Evolutionary conservation across 208 protist genomes (phyloP), one percentile per base, ranked within the genome.

Genomic region (Leishmania tropica): DNA sequence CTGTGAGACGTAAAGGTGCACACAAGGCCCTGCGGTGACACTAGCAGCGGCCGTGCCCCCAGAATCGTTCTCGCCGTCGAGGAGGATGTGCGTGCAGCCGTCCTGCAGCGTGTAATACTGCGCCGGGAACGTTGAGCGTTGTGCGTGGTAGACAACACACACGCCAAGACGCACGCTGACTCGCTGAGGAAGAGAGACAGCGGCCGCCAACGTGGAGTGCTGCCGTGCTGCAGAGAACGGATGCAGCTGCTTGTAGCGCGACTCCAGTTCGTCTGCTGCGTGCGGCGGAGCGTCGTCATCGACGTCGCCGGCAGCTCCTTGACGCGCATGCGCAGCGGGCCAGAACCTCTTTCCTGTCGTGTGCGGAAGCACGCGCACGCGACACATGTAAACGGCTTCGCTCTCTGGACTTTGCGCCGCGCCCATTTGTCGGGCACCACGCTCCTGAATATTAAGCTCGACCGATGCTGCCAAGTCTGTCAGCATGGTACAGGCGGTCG

Each of bases 1-100:
- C 35, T 83, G 83, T 24, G 48, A 56, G 31, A 86, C 75, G 78
- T 86, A 86, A 15, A 86, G 78, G 58, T 83, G 78, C 64, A 86
- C 72, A 24, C 31, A 48, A 1, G 48, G 37, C 45, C 11, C n/a
- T n/a, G 5, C 35, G 28, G 17, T 37, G 45, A 51, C 45, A 74
- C 70, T 37, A 0, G 37, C 28, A 51, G 70, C 21, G 8, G 24
- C 28, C 54, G 70, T 35, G 28, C 31, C 70, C 24, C 24, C 45
- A 74, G 40, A n/a, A 53, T 35, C 45, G 15, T 3, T 74, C 11
- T 28, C 42, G 6, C 28, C 58, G 51, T 45, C 67, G 67, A 76
- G 65, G 35, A 58, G 74, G 35, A 86, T 54, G 37, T 75, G 83
- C 2, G 75, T 83, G 79, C 83, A 86, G 0, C 78, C 83, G 1